Conservation (phyloP, 805 yeast genomes). For the Saccharomyces jurei region DNA sequence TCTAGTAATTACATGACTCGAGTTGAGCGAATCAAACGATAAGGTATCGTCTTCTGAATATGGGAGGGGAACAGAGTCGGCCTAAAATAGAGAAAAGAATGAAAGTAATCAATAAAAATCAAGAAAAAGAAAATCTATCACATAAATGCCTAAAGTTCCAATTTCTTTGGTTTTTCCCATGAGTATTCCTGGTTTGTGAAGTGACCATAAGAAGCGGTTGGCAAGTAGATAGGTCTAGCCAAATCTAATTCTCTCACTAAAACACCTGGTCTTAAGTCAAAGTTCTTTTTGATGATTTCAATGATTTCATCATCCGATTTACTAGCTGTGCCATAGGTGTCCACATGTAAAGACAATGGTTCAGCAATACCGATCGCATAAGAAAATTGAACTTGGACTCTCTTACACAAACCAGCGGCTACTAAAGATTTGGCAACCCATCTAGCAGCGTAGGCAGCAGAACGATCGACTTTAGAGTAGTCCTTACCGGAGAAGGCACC, state of each 20-base stretch:
- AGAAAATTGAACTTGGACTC: constrained; percentile 94
- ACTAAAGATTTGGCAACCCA: constrained; percentile 98
- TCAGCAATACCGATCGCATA: constrained; percentile 99
- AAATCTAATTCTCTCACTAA: constrained; percentile 89
- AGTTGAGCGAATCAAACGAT: constrained; percentile 15
- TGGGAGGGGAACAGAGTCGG: neutral
- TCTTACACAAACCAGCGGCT: constrained; percentile 83
- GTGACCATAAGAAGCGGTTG: constrained; percentile 97
- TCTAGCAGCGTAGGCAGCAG: constrained; percentile 98
- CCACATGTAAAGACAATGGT: constrained; percentile 92
- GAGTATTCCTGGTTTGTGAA: constrained; percentile 96
- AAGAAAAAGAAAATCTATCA: neutral
- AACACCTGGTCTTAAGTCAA: constrained; percentile 97
- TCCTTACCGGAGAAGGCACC: constrained; percentile 99
- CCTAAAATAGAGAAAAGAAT: constrained; percentile 1
- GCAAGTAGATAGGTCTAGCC: constrained; percentile 96
- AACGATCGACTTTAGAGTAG: constrained; percentile 97
- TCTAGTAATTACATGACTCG: constrained; percentile 11
- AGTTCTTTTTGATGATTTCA: constrained; percentile 80
- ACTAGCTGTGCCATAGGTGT: constrained; percentile 92
- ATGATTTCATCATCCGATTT: constrained; percentile 80
- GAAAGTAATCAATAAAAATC: neutral
- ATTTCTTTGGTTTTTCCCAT: constrained; percentile 91
- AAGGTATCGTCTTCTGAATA: neutral
- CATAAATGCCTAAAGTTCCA: constrained; percentile 39